A percentile compares a stretch with the other conserved stretches of the same genome.
phyloP scores from a whole-genome alignment of 345 rosid species.

The Eutrema heterophyllum region DNA sequence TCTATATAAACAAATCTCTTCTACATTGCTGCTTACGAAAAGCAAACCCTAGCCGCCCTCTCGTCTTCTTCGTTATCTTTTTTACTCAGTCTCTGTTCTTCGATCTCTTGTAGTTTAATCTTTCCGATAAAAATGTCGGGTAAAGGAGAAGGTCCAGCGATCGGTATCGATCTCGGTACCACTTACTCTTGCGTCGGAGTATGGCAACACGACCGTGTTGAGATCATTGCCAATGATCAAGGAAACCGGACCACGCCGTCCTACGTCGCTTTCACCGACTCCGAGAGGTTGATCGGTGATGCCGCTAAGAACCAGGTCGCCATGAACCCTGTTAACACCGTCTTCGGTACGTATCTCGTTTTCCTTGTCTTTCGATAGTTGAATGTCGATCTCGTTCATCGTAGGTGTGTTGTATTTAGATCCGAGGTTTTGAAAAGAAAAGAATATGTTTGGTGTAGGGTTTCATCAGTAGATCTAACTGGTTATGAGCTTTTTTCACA shows the following conservation, averaged over 20 bases:
- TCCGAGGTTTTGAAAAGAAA: background rate
- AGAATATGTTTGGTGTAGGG: background rate
- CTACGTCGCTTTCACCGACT: constrained; percentile 58
- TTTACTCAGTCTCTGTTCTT: background rate
- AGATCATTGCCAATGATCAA: constrained; percentile 74
- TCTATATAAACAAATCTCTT: constrained; percentile 28
- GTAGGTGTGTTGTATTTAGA: background rate
- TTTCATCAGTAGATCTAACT: background rate
- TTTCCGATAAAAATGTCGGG: constrained; percentile 44
- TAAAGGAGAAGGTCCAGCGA: constrained; percentile 79
- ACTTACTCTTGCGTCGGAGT: constrained; percentile 77
- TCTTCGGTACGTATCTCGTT: constrained; percentile 44
- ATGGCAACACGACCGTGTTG: constrained; percentile 79
- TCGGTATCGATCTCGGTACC: constrained; percentile 71
- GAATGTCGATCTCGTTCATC: background rate
- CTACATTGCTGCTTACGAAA: background rate
- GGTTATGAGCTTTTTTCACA: background rate
- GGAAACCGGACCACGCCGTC: constrained; percentile 74
- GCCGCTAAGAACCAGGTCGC: constrained; percentile 85
- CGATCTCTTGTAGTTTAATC: background rate
- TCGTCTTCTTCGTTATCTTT: background rate
- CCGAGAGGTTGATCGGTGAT: constrained; percentile 73
- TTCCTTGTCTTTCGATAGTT: background rate
- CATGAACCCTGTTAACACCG: constrained; percentile 71
- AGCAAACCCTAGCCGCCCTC: constrained; percentile 38